Conservation (phyloP, 2,329 filamentous ascomycete genomes). For the Ascochyta pisi region DNA sequence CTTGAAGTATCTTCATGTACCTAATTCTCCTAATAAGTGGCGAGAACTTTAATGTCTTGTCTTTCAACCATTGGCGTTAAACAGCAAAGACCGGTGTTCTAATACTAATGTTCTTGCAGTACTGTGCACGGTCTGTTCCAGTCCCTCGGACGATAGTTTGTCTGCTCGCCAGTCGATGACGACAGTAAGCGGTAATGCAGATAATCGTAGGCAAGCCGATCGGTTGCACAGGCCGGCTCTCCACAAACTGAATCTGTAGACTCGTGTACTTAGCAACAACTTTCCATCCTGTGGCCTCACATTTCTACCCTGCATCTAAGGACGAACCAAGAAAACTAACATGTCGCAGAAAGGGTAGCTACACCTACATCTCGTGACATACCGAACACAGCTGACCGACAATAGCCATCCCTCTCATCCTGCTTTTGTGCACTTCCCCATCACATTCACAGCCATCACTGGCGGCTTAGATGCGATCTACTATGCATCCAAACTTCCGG, state of each 20-base stretch:
- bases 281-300: neutral
- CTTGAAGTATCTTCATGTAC: no score
- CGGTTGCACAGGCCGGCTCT: constrained; percentile 13
- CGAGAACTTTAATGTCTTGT: no score
- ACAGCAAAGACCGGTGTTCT: no score
- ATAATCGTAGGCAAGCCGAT: neutral
- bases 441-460: constrained; percentile 54
- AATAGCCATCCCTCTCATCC: constrained; percentile 55
- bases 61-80: no score
- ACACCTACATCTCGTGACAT: neutral
- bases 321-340: neutral
- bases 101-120: no score
- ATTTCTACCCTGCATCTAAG: neutral
- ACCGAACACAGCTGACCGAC: neutral
- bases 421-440: constrained; percentile 56
- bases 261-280: neutral
- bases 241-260: constrained; percentile 5
- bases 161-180: constrained; percentile 14
- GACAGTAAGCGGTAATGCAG: constrained; percentile 16
- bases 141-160: constrained; percentile 9
- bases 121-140: neutral
- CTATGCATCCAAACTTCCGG: constrained; percentile 41
- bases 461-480: constrained; percentile 53
- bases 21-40: no score
- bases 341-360: constrained; percentile 16